Evolutionary conservation across 371 early-diverging fungal genomes (phyloP), one percentile per base, ranked within the genome.

Genomic region (Coemansia sp.): DNA sequence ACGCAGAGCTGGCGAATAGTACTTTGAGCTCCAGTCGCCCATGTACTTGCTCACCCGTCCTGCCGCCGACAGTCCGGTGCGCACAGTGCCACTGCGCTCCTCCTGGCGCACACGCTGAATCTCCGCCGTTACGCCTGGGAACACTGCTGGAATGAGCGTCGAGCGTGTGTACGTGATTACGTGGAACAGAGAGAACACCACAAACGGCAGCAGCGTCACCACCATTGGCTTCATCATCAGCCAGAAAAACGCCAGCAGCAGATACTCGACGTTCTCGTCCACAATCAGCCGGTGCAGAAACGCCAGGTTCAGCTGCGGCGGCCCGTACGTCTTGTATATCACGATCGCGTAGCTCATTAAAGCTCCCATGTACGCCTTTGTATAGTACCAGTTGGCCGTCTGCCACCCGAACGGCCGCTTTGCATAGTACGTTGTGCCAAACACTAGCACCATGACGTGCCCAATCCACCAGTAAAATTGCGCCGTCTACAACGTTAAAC

Each of bases 231-330:
- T 83, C 21, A 85, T 83, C 36, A 85, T 74, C 67, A 84, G 84
- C 94, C 94, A 95, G 69, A 88, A 85, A 56, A 91, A 61, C 4
- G 94, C 92, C 70, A 94, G 84, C 46, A 93, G 61, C 17, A 92
- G 73, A 67, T 95, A 95, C 79, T 93, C 93, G 17, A 90, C 85
- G 78, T 94, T 94, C 78, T 95, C 96, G 74, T 95, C 94, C 69
- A 86, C 84, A 24, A 92, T 76, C 52, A 94, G 67, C 53, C 86
- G 83, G 63, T 89, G 89, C 56, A 86, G 71, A 82, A 88, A 92
- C 58, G 70, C 83, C 36, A 80, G 72, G 68, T 83, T 89, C 48
- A 87, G 39, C 71, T 88, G 85, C 29, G 91, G 91, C 26, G 77
- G 81, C 86, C 74, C 80, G 44, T 77, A 90, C 11, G 91, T 86